These are phyloP conservation scores for Saururus chinensis DNA, from an alignment of 164 flowering plant genomes.

Conservation along the genomic window DNA sequence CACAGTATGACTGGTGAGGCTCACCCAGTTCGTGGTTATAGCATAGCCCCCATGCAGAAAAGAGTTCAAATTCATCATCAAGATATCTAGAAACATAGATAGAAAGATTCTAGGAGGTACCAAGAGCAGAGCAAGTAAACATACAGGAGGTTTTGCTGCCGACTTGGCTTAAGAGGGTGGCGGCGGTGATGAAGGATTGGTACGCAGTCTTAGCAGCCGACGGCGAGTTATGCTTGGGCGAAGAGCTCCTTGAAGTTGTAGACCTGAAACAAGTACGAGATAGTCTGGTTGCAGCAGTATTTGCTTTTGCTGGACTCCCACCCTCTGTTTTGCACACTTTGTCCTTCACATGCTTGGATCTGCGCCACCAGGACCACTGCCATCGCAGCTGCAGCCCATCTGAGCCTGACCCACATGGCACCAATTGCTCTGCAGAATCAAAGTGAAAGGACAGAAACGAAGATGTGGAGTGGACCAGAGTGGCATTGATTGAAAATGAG, in stretches of 20 bases:
- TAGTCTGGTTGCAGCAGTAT: constrained; percentile 72
- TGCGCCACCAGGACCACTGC: too few species aligned
- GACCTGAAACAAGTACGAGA: constrained; percentile 57
- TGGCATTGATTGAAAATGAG: too few species aligned
- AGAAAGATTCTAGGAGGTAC: too few species aligned
- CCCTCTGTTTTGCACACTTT: constrained; percentile 45
- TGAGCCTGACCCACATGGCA: too few species aligned
- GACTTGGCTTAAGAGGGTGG: constrained; percentile 85
- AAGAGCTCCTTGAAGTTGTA: constrained; percentile 85
- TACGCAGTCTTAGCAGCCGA: constrained; percentile 87
- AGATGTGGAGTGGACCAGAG: too few species aligned
- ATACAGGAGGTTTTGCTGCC: constrained; percentile 77
- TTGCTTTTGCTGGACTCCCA: constrained; percentile 76
- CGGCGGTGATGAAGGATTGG: constrained; percentile 62
- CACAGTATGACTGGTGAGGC: constrained; percentile 72
- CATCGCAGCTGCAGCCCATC: too few species aligned
- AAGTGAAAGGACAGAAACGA: too few species aligned
- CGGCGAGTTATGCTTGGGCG: constrained; percentile 77
- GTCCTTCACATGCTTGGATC: constrained; percentile 24
- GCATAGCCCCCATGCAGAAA: constrained; percentile 89
- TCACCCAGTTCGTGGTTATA: constrained; percentile 78
- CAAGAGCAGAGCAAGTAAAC: too few species aligned
- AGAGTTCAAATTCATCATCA: constrained; percentile 82
- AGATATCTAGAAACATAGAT: too few species aligned
- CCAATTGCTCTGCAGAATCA: too few species aligned